Evolutionary conservation across 352 stramenopile genomes (phyloP), one percentile per base, ranked within the genome.

Genomic region (Pythium coloratum): DNA sequence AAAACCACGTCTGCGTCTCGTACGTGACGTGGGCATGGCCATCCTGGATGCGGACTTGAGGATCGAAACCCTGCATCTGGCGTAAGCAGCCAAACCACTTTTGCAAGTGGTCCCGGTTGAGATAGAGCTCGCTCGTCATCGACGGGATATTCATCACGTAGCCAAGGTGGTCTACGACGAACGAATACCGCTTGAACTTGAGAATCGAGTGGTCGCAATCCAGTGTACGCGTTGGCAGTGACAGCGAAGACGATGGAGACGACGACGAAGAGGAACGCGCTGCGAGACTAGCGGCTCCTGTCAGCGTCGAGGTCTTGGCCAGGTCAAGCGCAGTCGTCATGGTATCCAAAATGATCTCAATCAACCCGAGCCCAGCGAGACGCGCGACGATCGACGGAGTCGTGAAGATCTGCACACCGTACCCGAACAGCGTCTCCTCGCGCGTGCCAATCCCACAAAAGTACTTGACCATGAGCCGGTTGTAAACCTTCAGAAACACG

Each of bases 111-210:
- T 90, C 74, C 1, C 73, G 73, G 9, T 75, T 69, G 12, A 91
- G 59, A 36, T 91, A 72, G 4, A 92, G 59, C 7, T 86, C 72
- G 38, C 76, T 89, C 14, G 77, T 80, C 72, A 94, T 89, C 0
- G 77, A 71, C 30, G 92, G 86, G 47, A 97, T 98, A 53, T 98
- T 93, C 65, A 98, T 88, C n/a, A 98, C 92, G 71, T 98, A 99
- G 40, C 97, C 91, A 51, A 99, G 92, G 70, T 98, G 91, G 59
- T 97, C 84, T 32, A 98, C 76, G 44, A 98, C 75, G 73, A 95
- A 97, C 30, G 93, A 86, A 59, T 98, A 92, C 18, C 96, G 84
- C 63, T 97, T 97, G 62, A 98, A 97, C 67, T 95, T 95, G 32
- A 97, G 88, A n/a, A 94, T 73, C 38, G 81, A 78, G 46, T 96